phyloP scores from a whole-genome alignment of 306 rosid genomes.

The Lotus japonicus region DNA sequence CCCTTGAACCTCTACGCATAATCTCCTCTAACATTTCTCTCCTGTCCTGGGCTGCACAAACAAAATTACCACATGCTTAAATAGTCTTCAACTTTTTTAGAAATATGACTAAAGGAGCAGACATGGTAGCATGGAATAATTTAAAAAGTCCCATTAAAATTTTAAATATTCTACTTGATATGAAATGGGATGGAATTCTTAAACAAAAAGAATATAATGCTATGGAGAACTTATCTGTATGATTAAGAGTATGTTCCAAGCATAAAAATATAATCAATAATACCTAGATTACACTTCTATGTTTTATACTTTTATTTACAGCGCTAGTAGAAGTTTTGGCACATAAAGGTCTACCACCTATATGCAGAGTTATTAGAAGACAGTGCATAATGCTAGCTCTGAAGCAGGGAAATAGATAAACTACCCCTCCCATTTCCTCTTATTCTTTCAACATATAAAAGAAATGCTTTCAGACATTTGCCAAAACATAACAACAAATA shows the following conservation, averaged over 20 bases:
- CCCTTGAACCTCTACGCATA: constrained; percentile 93
- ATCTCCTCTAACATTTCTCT: constrained; percentile 97
- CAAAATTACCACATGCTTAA: constrained; percentile 4
- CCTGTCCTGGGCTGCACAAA: constrained; percentile 93
- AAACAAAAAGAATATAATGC: neutral
- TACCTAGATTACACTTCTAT: neutral
- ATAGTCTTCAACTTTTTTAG: neutral
- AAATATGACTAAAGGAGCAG: constrained; percentile 2
- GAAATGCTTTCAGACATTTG: neutral
- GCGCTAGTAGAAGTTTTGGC: neutral
- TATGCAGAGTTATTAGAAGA: neutral
- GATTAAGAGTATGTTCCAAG: neutral
- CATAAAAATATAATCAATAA: neutral
- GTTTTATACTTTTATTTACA: neutral
- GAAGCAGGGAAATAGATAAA: constrained; percentile 15
- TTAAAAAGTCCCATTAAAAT: neutral
- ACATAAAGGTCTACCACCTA: neutral
- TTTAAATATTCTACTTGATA: neutral
- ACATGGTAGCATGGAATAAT: neutral
- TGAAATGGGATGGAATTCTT: neutral
- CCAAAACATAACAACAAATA: constrained; percentile 1
- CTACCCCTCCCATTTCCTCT: neutral
- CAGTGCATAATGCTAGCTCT: neutral
- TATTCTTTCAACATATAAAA: constrained; percentile 8
- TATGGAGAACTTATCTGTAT: neutral